A percentile compares a stretch with the other conserved stretches of the same genome.
phyloP scores from a whole-genome alignment of 2,329 filamentous ascomycete genomes.

The Amesomyces nigricolor region DNA sequence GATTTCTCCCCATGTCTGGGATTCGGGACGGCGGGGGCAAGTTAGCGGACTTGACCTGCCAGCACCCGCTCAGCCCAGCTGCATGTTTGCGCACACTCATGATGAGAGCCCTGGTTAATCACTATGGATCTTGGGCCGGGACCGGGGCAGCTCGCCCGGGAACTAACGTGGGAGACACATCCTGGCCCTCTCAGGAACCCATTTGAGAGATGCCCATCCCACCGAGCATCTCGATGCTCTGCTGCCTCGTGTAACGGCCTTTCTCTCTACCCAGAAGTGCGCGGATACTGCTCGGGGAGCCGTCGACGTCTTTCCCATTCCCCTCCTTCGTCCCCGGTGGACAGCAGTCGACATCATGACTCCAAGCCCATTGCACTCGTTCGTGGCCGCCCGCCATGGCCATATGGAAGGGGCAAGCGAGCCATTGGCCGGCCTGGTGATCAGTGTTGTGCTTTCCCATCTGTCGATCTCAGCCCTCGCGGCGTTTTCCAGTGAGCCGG shows the following conservation, averaged over 20 bases:
- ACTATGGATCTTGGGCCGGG: too few species aligned
- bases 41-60: not conserved
- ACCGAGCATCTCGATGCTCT: too few species aligned
- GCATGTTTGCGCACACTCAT: conserved; percentile 1
- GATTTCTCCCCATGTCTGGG: not conserved
- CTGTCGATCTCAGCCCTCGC: conserved; percentile 26
- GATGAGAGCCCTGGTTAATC: too few species aligned
- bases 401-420: conserved; percentile 9
- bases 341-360: conserved; percentile 9
- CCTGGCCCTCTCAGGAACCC: not conserved
- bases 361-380: not conserved
- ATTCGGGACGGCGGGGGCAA: not conserved
- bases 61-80: conserved; percentile 6
- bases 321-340: not conserved
- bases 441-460: conserved; percentile 26
- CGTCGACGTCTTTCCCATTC: not conserved
- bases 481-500: conserved; percentile 22
- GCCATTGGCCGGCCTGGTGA: conserved; percentile 23
- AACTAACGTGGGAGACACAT: too few species aligned
- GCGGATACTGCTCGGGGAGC: too few species aligned
- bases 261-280: not conserved
- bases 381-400: conserved; percentile 5
- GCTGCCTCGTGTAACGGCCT: too few species aligned
- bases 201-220: not conserved
- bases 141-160: too few species aligned